Evolutionary conservation across 2,329 filamentous ascomycete species (phyloP).

Genomic region (Aureobasidium sp.): DNA sequence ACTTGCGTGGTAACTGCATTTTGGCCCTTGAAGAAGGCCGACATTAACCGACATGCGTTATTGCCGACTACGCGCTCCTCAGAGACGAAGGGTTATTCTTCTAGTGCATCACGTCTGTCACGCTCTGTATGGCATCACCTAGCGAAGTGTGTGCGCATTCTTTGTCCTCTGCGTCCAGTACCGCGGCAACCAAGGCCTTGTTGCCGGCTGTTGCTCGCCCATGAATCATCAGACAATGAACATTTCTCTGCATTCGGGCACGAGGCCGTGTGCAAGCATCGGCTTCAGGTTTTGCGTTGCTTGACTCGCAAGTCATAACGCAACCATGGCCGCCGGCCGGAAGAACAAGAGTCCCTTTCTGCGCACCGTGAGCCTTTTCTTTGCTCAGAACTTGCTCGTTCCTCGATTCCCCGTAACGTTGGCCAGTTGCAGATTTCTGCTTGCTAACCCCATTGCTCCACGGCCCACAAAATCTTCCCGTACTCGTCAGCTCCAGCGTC

Average conservation of each 20-base stretch:
- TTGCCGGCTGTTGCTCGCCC: neutral
- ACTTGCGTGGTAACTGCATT: neutral
- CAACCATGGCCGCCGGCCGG: neutral
- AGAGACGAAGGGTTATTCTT: neutral
- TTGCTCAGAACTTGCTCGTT: neutral
- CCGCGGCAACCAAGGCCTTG: neutral
- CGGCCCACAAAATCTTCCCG: constrained; percentile 1
- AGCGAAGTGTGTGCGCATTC: neutral
- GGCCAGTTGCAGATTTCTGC: neutral
- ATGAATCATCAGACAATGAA: neutral
- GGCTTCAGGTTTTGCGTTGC: neutral
- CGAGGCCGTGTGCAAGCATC: neutral
- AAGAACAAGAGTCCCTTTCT: neutral
- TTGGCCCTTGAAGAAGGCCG: neutral
- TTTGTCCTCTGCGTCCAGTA: neutral
- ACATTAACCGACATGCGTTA: neutral
- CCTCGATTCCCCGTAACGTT: constrained; percentile 1
- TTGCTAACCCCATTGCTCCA: neutral
- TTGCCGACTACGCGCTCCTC: neutral
- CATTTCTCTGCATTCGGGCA: neutral
- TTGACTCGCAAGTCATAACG: neutral
- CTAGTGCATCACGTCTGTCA: neutral
- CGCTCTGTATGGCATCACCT: neutral
- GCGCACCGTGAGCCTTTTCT: constrained; percentile 3
- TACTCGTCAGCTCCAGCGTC: constrained; percentile 10